These are phyloP conservation scores for Aquilaria yunnanensis DNA, from an alignment of 345 rosid genomes.

Conservation along the genomic window DNA sequence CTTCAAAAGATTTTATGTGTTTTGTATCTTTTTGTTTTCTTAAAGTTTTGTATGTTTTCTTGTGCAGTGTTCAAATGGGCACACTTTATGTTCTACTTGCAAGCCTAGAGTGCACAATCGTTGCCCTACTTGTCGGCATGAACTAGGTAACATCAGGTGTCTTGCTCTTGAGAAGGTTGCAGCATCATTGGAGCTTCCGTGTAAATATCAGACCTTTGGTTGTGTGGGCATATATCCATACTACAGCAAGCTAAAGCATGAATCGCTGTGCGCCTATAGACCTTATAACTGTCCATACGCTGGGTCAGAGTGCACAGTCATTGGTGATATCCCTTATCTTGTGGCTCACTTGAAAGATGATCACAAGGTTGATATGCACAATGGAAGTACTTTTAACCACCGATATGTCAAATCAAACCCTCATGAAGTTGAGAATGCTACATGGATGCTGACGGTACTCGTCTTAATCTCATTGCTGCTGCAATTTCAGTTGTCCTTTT, in stretches of 20 bases:
- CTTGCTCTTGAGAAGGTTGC: constrained; percentile 86
- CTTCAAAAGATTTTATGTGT: too few relatives aligned
- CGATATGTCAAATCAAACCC: constrained; percentile 82
- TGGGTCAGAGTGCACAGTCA: constrained; percentile 70
- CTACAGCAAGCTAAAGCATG: constrained; percentile 80
- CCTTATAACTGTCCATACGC: constrained; percentile 82
- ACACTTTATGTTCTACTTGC: constrained; percentile 76
- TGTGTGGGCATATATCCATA: constrained; percentile 72
- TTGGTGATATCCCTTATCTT: constrained; percentile 69
- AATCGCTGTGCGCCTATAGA: constrained; percentile 54
- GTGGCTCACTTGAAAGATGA: constrained; percentile 73
- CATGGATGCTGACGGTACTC: constrained; percentile 80
- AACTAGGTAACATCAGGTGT: constrained; percentile 83
- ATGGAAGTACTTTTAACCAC: constrained; percentile 79
- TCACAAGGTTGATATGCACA: constrained; percentile 88
- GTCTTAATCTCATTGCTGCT: neutral
- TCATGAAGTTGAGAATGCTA: constrained; percentile 77
- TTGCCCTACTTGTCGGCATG: constrained; percentile 85
- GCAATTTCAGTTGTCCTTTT: neutral
- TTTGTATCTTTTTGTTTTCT: neutral
- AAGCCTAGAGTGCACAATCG: constrained; percentile 79
- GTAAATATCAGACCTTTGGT: constrained; percentile 74
- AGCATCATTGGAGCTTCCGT: constrained; percentile 80
- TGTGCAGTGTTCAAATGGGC: constrained; percentile 75
- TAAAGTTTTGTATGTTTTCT: neutral